A percentile compares a stretch with the other conserved stretches of the same genome.
These are phyloP conservation scores for Tillandsia leiboldiana DNA, from an alignment of 176 grass and related monocot species.

Conservation along the genomic window DNA sequence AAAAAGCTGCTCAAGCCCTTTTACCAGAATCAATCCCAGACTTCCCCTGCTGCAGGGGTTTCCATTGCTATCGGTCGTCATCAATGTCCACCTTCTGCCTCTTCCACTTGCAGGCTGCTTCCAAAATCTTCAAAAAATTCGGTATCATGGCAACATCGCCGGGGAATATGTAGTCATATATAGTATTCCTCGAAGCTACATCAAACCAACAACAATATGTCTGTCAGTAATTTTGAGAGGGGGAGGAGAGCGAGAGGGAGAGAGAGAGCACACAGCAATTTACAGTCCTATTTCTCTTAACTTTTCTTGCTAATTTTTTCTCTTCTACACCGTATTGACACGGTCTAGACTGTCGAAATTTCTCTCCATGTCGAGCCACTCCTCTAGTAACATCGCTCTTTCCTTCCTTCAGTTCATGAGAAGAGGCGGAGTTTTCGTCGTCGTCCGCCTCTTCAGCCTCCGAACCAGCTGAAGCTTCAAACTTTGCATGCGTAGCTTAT, in stretches of 20 bases:
- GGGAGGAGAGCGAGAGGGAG: conserved; percentile 15
- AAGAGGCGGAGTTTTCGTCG: conserved; percentile 29
- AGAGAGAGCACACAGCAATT: conserved; percentile 44
- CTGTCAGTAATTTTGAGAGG: not conserved
- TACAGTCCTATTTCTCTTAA: conserved; percentile 76
- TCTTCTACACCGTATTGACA: conserved; percentile 61
- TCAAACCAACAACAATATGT: no score
- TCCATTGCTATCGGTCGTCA: conserved; percentile 27
- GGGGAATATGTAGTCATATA: conserved; percentile 76
- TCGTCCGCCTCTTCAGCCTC: conserved; percentile 26
- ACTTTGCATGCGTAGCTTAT: conserved; percentile 65
- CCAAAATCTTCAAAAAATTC: conserved; percentile 58
- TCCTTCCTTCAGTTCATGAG: conserved; percentile 74
- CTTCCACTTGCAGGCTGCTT: conserved; percentile 88
- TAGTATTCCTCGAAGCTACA: conserved; percentile 76
- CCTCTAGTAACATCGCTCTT: conserved; percentile 92
- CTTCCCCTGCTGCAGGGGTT: no score
- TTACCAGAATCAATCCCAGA: no score
- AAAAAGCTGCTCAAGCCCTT: no score
- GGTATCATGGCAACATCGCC: conserved; percentile 67
- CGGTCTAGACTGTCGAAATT: conserved; percentile 56
- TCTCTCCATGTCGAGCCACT: conserved; percentile 78
- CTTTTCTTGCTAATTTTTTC: conserved; percentile 62
- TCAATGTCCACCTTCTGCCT: conserved; percentile 49
- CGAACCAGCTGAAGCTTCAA: conserved; percentile 61